Evolutionary conservation across 2,329 filamentous ascomycete species (phyloP).

Genomic region (Aspergillus sp.): DNA sequence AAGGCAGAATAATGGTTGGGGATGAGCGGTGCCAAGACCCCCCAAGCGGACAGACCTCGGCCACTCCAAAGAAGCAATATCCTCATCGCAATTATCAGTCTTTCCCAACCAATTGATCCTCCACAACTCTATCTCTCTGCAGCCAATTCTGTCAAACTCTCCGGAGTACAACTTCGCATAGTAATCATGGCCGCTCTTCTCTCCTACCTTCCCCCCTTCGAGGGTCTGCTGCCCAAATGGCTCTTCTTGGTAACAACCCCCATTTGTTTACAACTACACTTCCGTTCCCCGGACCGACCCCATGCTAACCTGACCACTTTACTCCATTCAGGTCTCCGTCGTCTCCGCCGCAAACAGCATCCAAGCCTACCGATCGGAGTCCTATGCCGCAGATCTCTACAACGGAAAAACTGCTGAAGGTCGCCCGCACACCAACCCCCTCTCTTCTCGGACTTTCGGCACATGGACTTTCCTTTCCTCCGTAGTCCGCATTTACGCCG

Average conservation of each 20-base stretch:
- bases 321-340: slow-evolving; percentile 67
- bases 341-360: slow-evolving; percentile 82
- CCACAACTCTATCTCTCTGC: neutral
- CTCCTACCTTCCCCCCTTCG: slow-evolving; percentile 39
- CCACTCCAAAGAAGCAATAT: neutral
- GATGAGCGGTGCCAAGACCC: slow-evolving; percentile 3
- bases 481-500: slow-evolving; percentile 77
- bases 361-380: slow-evolving; percentile 77
- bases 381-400: slow-evolving; percentile 86
- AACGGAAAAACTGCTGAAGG: slow-evolving; percentile 56
- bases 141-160: neutral
- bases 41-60: neutral
- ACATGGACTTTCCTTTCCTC: slow-evolving; percentile 83
- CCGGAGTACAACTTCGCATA: neutral
- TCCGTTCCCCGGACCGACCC: neutral
- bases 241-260: slow-evolving; percentile 57
- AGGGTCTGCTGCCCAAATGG: slow-evolving; percentile 64
- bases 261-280: neutral
- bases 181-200: slow-evolving; percentile 30
- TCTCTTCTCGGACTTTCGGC: slow-evolving; percentile 78
- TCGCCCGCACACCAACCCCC: slow-evolving; percentile 63
- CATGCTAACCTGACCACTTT: neutral
- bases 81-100: neutral
- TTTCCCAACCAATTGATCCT: neutral
- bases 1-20: neutral